Conservation (phyloP, 2,329 filamentous ascomycete species). For the Westerdykella ornata region DNA sequence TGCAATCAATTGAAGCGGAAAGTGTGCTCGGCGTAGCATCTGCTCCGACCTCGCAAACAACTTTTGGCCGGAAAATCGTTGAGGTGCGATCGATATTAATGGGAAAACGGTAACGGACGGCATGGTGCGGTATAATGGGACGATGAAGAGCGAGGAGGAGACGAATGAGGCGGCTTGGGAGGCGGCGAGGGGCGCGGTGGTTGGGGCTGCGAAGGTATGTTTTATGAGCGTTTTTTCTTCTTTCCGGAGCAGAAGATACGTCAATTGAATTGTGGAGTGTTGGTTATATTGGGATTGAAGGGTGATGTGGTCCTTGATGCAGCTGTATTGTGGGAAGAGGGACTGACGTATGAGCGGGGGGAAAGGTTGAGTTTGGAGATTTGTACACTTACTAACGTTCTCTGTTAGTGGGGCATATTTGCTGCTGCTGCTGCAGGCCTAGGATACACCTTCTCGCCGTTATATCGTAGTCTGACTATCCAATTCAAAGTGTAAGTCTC, state of each 20-base stretch:
- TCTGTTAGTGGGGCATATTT: conserved; percentile 58
- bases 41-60: too few relatives aligned
- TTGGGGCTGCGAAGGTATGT: conserved; percentile 57
- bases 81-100: too few relatives aligned
- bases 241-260: neutral
- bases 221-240: conserved; percentile 2
- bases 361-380: too few relatives aligned
- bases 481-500: conserved; percentile 31
- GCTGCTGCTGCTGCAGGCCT: conserved; percentile 56
- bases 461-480: conserved; percentile 55
- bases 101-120: neutral
- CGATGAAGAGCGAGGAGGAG: conserved; percentile 56
- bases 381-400: neutral
- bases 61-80: too few relatives aligned
- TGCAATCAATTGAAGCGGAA: too few relatives aligned
- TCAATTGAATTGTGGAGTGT: neutral
- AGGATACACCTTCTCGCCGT: conserved; percentile 59
- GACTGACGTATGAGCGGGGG: too few relatives aligned
- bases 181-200: conserved; percentile 58
- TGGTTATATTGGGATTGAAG: neutral
- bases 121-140: conserved; percentile 49
- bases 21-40: too few relatives aligned
- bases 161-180: conserved; percentile 65
- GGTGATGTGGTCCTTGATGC: too few relatives aligned
- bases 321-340: too few relatives aligned